Evolutionary conservation across 1,284 basidiomycete genomes (phyloP), one percentile per base, ranked within the genome.

Genomic region (Ceratobasidium theobromae): DNA sequence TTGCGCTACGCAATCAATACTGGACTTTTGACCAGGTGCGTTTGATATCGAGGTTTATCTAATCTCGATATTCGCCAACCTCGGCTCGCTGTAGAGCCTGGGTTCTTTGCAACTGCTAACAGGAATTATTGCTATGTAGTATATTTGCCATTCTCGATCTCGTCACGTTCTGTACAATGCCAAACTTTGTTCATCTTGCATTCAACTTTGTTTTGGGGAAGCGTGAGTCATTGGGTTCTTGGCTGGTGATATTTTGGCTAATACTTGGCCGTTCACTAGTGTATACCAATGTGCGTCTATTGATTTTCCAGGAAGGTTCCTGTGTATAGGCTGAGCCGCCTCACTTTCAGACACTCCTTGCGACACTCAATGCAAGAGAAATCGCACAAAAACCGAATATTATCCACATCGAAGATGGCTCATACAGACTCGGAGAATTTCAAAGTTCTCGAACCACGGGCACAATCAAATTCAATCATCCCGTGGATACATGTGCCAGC

Each of bases 141-240:
- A 68, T 76, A 53, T 72, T 75, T 28, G 75, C 74, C 4, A 73
- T 72, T 11, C 65, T 68, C 30, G 70, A 68, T 27, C 72, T 73
- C 18, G 69, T 74, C 43, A 43, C 9, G 65, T 71, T 35, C 72
- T 76, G 74, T 74, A 74, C 12, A 16, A 62, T 62, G 58, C 70
- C 70, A n/a, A 74, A 74, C 67, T 73, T 75, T 55, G 54, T 75
- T 27, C 75, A 74, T 73, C 54, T 75, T 25, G 70, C 71, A 48
- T 74, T 75, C 70, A 75, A 75, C 71, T 76, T 73, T 73, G 71
- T 75, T 53, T 72, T 76, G 62, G 74, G 74, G 30, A 76, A 75
- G 70, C 72, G 74, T 74, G 55, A 53, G 70, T 68, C n/a, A 5
- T 41, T n/a, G 16, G 32, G 16, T 38, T 52, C 53, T 49, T 16